Base-by-base conservation (phyloP, 768 basidiomycete genomes). In the Floccularia luteovirens region DNA sequence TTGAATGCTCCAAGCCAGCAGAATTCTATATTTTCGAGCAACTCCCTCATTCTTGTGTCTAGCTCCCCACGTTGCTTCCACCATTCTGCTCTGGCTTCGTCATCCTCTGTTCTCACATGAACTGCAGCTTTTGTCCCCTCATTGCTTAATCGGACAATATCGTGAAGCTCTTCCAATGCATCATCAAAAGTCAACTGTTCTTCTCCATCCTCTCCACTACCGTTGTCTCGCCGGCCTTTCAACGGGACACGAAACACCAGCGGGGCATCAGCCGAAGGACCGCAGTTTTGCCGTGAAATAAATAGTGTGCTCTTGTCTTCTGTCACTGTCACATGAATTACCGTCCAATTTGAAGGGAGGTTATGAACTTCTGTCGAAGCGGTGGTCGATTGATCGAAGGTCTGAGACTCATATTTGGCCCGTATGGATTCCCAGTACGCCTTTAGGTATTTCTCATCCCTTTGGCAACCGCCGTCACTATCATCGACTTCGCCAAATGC, bases 1-100 rank as follows among this genome's bases (percentile, higher is more conserved):
- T 97, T 98, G 75, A 96, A 97, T 16, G 85, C 91, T 1, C 96
- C 94, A 2, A 99, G 69, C 96, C 96, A 98, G 53, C 87, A 91
- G 50, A 88, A 92, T 56, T 98, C 96, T 31, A 99, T 81, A 47
- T 82, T 90, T 47, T 78, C 77, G 24, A 96, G 57, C 4, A 99
- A 59, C 22, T 77, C 76, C 42, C 75, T 67, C 52, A 99, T 56
- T 17, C 90, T 73, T 34, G 65, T 67, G 52, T 98, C 92, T n/a
- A 98, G 69, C 16, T 70, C 74, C 17, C 66, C 62, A 2, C 96
- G 70, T 38, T 80, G 73, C 24, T 76, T 79, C 96, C 96, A 99
- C 96, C 96, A 98, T 1, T 66, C 72, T 0, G 70, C 65, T 45
- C 81, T 69, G 1, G 77, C 87, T 22, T 74, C 73, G 31, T 67